Conservation (phyloP, 495 filamentous ascomycete species). For the Trypethelium eluteriae region DNA sequence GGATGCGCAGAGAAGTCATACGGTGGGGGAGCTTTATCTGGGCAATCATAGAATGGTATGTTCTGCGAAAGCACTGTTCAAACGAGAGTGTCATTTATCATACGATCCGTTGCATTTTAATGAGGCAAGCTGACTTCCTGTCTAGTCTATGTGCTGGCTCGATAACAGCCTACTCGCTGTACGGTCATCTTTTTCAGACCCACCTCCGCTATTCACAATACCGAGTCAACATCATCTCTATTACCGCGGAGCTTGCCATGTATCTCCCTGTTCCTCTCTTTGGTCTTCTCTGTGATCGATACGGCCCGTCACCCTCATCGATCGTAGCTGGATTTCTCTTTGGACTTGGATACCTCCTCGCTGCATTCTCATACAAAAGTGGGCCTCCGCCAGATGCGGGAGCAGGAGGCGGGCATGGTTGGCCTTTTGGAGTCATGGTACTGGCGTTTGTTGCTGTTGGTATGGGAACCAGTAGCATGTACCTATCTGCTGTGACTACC, state of each 20-base stretch:
- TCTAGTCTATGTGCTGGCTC: constrained; percentile 68
- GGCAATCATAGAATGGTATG: constrained; percentile 53
- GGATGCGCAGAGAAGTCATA: constrained; percentile 44
- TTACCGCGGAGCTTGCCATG: constrained; percentile 73
- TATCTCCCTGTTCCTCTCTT: constrained; percentile 85
- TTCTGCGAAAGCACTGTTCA: background rate
- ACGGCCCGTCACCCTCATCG: constrained; percentile 66
- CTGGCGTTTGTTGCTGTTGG: constrained; percentile 74
- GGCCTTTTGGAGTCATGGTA: constrained; percentile 77
- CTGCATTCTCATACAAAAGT: constrained; percentile 66
- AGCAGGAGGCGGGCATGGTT: constrained; percentile 51
- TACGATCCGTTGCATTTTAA: background rate
- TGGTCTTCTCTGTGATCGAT: constrained; percentile 83
- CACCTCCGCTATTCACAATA: constrained; percentile 79
- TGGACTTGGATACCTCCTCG: constrained; percentile 72
- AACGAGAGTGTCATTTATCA: background rate
- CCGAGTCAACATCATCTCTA: constrained; percentile 81
- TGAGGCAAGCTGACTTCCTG: background rate
- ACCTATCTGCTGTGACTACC: constrained; percentile 77
- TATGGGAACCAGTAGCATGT: constrained; percentile 76
- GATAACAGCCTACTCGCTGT: constrained; percentile 82
- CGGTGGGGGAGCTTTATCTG: constrained; percentile 52
- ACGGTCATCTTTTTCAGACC: constrained; percentile 78
- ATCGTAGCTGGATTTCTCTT: constrained; percentile 66
- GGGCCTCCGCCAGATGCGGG: constrained; percentile 42